Evolutionary conservation across 139 green algal species (phyloP).

Genomic region (Coccomyxa sp.): DNA sequence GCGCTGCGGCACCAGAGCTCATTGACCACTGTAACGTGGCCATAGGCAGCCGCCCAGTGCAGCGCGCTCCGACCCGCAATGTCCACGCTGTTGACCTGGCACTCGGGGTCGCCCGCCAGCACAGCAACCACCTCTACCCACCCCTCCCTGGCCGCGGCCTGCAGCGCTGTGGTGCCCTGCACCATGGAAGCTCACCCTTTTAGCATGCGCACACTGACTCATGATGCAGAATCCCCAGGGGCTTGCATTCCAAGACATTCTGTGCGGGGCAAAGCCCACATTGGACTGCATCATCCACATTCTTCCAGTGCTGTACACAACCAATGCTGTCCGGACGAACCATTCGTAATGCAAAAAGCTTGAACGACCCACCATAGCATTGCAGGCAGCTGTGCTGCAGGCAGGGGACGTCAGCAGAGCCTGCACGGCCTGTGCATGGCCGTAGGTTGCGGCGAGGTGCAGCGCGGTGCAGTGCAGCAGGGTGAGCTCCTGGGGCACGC

Average conservation of each 20-base stretch:
- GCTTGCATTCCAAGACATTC: not conserved
- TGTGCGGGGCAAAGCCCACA: not conserved
- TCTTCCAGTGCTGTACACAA: no score
- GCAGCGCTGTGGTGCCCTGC: slow-evolving; percentile 34
- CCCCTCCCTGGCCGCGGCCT: slow-evolving; percentile 28
- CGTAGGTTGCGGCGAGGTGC: slow-evolving; percentile 28
- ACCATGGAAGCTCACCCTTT: not conserved
- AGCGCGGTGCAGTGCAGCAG: slow-evolving; percentile 13
- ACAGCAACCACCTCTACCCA: slow-evolving; percentile 18
- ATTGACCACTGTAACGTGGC: slow-evolving; percentile 27
- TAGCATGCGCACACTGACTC: not conserved
- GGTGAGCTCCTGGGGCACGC: slow-evolving; percentile 9
- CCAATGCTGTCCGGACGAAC: no score
- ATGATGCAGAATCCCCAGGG: not conserved
- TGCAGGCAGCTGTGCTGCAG: slow-evolving; percentile 7
- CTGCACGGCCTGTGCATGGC: slow-evolving; percentile 16
- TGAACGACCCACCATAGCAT: no score
- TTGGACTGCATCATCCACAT: no score
- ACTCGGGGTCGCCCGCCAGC: slow-evolving; percentile 14
- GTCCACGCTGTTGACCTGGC: slow-evolving; percentile 27
- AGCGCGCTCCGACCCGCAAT: slow-evolving; percentile 29
- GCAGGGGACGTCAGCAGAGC: slow-evolving; percentile 19
- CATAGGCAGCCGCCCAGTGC: slow-evolving; percentile 26
- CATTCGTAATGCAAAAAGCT: no score
- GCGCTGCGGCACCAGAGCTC: slow-evolving; percentile 31